phyloP scores from a whole-genome alignment of 108 stramenopile genomes.

The Parietichytrium sp. region DNA sequence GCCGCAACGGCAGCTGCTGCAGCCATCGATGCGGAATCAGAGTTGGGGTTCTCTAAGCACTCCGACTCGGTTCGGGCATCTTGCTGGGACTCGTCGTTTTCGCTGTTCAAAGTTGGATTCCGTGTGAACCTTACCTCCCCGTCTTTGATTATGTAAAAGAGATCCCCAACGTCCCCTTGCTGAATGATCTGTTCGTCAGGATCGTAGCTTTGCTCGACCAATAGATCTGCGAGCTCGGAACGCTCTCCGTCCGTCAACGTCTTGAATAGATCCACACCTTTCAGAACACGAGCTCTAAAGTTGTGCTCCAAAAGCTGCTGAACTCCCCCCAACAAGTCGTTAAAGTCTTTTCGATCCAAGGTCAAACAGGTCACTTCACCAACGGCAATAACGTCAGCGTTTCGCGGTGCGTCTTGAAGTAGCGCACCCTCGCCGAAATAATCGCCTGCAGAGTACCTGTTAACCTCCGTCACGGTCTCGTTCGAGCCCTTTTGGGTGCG shows the following conservation, averaged over 20 bases:
- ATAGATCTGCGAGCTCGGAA: constrained; percentile 46
- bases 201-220: constrained; percentile 45
- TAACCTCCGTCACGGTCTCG: constrained; percentile 1
- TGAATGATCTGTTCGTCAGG: constrained; percentile 54
- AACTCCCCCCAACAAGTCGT: constrained; percentile 56
- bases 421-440: constrained; percentile 72
- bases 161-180: constrained; percentile 56
- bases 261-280: constrained; percentile 56
- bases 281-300: constrained; percentile 61
- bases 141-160: constrained; percentile 69
- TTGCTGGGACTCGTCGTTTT: no score
- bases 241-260: constrained; percentile 57
- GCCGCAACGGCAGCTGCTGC: neutral
- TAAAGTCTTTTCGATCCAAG: constrained; percentile 53
- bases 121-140: constrained; percentile 50
- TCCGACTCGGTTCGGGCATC: no score
- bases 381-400: constrained; percentile 59
- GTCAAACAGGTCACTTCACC: constrained; percentile 45
- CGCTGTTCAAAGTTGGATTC: no score
- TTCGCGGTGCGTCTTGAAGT: constrained; percentile 60
- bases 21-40: neutral
- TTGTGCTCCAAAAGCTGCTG: constrained; percentile 55
- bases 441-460: constrained; percentile 48
- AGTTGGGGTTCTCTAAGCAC: neutral
- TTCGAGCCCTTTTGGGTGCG: constrained; percentile 37